Percentiles rank a stretch among this genome's conserved stretches.
These are phyloP conservation scores for Xylaria polymorpha DNA, from an alignment of 2,329 filamentous ascomycete genomes.

Conservation along the genomic window DNA sequence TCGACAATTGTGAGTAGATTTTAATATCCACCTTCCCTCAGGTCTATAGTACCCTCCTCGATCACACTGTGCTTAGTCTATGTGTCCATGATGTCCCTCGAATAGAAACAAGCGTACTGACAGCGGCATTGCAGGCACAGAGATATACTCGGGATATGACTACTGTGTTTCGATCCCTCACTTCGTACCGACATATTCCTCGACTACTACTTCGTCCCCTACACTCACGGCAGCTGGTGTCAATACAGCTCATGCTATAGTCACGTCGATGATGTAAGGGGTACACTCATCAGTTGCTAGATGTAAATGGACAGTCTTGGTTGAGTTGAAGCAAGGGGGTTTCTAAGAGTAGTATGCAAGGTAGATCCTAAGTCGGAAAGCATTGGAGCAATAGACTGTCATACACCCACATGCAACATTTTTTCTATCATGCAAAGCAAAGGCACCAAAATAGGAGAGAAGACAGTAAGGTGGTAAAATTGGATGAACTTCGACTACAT, in stretches of 20 bases:
- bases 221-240: neutral
- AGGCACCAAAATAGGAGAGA: conserved; percentile 18
- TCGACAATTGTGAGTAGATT: conserved; percentile 23
- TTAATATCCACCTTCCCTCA: neutral
- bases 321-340: too few relatives aligned
- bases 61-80: conserved; percentile 8
- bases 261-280: too few relatives aligned
- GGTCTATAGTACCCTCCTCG: neutral
- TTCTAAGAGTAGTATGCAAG: too few relatives aligned
- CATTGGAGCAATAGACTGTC: neutral
- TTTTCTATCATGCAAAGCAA: conserved; percentile 14
- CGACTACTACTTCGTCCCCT: conserved; percentile 12
- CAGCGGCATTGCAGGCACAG: conserved; percentile 8
- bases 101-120: neutral
- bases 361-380: too few relatives aligned
- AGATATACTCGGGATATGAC: conserved; percentile 21
- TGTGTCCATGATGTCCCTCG: too few relatives aligned
- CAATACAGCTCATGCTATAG: neutral
- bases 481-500: conserved; percentile 14
- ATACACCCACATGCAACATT: conserved; percentile 13
- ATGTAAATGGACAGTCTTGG: too few relatives aligned
- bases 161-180: conserved; percentile 29
- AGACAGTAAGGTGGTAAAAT: conserved; percentile 9
- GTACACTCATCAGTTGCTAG: too few relatives aligned
- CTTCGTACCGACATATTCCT: conserved; percentile 16